Evolutionary conservation across 2,329 filamentous ascomycete genomes (phyloP).

Genomic region (Fusarium floridanum): DNA sequence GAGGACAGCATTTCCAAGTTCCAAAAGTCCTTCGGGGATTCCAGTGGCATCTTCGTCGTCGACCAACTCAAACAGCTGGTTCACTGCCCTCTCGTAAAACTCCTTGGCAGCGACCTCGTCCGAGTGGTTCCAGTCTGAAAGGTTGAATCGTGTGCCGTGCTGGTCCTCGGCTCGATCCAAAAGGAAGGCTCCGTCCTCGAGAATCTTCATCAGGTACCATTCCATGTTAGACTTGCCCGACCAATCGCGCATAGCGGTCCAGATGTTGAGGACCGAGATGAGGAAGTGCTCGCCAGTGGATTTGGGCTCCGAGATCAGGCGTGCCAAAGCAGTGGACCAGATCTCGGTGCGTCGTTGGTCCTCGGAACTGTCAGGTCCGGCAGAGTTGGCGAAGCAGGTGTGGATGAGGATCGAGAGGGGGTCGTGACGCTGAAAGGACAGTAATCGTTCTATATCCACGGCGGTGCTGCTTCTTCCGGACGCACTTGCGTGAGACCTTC

Average conservation of each 20-base stretch:
- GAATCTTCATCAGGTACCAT: constrained; percentile 92
- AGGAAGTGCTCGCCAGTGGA: constrained; percentile 84
- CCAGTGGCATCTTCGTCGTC: constrained; percentile 87
- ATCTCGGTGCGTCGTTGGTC: constrained; percentile 83
- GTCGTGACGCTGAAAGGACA: constrained; percentile 91
- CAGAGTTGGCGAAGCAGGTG: constrained; percentile 89
- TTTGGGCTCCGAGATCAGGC: constrained; percentile 82
- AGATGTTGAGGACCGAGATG: constrained; percentile 86
- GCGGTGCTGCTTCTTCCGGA: constrained; percentile 62
- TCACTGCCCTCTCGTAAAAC: constrained; percentile 87
- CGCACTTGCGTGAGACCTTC: constrained; percentile 60
- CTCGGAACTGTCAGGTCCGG: constrained; percentile 84
- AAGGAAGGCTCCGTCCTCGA: constrained; percentile 92
- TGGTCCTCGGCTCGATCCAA: constrained; percentile 88
- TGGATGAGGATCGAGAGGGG: constrained; percentile 87
- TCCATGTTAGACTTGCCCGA: constrained; percentile 90
- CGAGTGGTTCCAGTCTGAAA: constrained; percentile 80
- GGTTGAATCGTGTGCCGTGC: constrained; percentile 76
- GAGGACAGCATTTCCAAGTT: constrained; percentile 87
- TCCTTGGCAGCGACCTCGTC: constrained; percentile 86
- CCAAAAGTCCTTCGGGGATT: constrained; percentile 86
- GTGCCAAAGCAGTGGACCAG: constrained; percentile 90
- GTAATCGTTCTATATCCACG: constrained; percentile 80
- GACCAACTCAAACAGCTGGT: constrained; percentile 85
- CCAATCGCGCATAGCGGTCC: constrained; percentile 90